Evolutionary conservation across 2,329 filamentous ascomycete species (phyloP), one percentile per base, ranked within the genome.

Genomic region (Colletotrichum shisoi): DNA sequence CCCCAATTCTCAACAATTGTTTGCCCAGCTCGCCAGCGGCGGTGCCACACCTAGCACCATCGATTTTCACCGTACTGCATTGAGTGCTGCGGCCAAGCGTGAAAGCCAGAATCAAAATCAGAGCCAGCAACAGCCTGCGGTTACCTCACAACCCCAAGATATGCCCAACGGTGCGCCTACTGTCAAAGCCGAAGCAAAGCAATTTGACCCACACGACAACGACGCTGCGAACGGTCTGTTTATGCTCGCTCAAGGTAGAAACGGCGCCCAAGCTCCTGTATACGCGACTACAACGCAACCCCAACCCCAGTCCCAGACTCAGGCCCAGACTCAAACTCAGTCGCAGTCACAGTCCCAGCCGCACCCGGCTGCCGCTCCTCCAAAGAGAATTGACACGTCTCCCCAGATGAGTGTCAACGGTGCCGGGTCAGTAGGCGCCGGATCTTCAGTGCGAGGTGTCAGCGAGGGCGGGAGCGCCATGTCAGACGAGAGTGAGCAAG

Each of bases 201-300:
- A 84, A 12, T 96, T 93, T 74, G 91, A 94, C 66, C 91, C 93
- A 48, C 93, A 96, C 78, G 94, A 97, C 60, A 96, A 94, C 73
- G 94, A 97, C 80, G 95, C 94, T 49, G 95, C 94, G 58, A 98
- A 97, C 76, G 94, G 95, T 37, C 84, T 99, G 0, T 96, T 93
- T 73, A 90, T 97, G 86, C 84, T 99, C 66, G 94, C 95, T 1
- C 89, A 92, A 74, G 88, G 89, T 84, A 89, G 76, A 79, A 89
- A 81, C 83, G 86, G 80, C 80, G 84, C 76, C 68, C 87, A 81
- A 70, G 73, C 81, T 19, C 82, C 79, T 71, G 83, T 79, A 72
- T 85, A 86, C 80, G 73, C 81, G 71, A 77, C 73, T 5, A 71
- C 78, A 13, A 80, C 81, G 51, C 79, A 79, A 46, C 81, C 84